phyloP scores from a whole-genome alignment of 208 protist genomes.

The Tetramitus jugosus region DNA sequence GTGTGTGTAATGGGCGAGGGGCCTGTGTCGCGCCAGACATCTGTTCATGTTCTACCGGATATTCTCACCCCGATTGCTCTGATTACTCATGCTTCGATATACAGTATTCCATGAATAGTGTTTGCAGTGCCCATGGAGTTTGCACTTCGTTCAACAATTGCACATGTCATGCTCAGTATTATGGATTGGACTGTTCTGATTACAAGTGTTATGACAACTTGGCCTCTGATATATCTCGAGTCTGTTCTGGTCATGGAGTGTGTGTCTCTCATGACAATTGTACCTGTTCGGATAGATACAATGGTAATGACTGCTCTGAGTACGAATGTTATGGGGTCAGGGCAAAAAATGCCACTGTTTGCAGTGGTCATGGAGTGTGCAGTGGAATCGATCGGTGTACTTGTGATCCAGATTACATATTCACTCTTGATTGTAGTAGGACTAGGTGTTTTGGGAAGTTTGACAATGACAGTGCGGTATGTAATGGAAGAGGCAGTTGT shows the following conservation, averaged over 20 bases:
- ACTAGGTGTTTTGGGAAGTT: background rate
- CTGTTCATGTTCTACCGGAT: background rate
- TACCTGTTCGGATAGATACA: background rate
- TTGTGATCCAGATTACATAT: background rate
- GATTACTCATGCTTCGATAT: background rate
- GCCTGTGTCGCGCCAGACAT: background rate
- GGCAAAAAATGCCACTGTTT: background rate
- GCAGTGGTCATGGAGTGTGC: background rate
- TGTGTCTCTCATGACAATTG: background rate
- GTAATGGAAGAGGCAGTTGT: background rate
- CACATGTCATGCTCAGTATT: background rate
- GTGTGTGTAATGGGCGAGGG: background rate
- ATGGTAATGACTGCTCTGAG: background rate
- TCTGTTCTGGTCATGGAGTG: background rate
- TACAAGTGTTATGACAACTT: background rate
- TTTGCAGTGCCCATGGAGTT: background rate
- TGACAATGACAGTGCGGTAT: background rate
- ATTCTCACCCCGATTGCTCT: background rate
- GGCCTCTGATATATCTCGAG: background rate
- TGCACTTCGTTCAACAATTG: background rate
- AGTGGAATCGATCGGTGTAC: background rate
- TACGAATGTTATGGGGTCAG: background rate
- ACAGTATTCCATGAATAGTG: background rate
- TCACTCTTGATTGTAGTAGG: background rate
- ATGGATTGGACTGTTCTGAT: background rate